These are phyloP conservation scores for Gautieria morchelliformis DNA, from an alignment of 768 basidiomycete species.

Conservation along the genomic window DNA sequence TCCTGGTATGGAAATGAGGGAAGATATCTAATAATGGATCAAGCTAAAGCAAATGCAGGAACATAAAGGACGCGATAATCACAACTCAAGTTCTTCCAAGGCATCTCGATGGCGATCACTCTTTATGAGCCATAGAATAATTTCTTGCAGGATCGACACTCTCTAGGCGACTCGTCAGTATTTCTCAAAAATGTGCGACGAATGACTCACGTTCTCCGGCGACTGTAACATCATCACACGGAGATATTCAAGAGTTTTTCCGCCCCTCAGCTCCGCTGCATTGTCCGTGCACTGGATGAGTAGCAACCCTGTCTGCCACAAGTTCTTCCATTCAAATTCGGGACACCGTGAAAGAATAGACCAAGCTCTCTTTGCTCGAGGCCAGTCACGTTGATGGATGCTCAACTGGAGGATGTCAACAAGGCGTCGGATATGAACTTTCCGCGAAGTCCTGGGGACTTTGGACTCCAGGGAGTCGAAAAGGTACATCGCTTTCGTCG, in stretches of 20 bases:
- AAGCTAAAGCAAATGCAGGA: slow-evolving; percentile 1
- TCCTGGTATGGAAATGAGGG: slow-evolving; percentile 84
- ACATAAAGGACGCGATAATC: slow-evolving; percentile 18
- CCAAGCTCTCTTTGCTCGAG: slow-evolving; percentile 62
- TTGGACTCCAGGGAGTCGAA: slow-evolving; percentile 51
- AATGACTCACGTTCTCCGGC: slow-evolving; percentile 47
- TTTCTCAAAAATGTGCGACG: not conserved
- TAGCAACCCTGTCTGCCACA: slow-evolving; percentile 62
- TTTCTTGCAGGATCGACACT: slow-evolving; percentile 65
- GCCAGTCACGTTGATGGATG: slow-evolving; percentile 55
- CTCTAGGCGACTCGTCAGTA: slow-evolving; percentile 34
- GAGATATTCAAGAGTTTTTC: slow-evolving; percentile 47
- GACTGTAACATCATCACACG: slow-evolving; percentile 62
- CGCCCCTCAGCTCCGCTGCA: slow-evolving; percentile 15
- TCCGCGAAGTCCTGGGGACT: slow-evolving; percentile 44
- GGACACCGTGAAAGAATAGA: slow-evolving; percentile 65
- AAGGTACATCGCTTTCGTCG: slow-evolving; percentile 30
- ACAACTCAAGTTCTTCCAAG: slow-evolving; percentile 82
- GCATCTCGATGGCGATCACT: slow-evolving; percentile 54
- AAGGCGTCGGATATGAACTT: slow-evolving; percentile 63
- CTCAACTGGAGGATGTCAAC: slow-evolving; percentile 66
- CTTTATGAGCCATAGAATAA: slow-evolving; percentile 58
- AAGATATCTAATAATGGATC: slow-evolving; percentile 47
- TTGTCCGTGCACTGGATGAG: slow-evolving; percentile 20
- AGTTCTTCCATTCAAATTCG: slow-evolving; percentile 62